Base-by-base conservation (phyloP, 148 eudicot genomes). In the Salicornia ramosissima region DNA sequence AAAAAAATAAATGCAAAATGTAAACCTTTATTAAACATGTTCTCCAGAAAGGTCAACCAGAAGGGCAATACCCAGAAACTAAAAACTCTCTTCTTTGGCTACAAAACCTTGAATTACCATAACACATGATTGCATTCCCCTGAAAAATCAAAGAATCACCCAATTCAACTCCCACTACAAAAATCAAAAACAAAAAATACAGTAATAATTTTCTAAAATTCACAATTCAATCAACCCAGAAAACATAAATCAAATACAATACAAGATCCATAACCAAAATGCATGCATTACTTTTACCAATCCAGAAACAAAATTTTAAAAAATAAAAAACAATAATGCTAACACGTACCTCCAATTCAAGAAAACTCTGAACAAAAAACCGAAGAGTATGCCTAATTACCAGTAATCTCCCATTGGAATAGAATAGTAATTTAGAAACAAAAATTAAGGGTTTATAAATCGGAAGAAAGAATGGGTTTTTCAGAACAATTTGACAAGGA, bases 121-220 rank as follows among this genome's bases (percentile, higher is more conserved):
- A 71, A 46, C 76, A 84, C 87, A 85, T 84, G 74, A 74, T 68
- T 36, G 76, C 84, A 85, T 83, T 84, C 74, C 79, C 73, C 87
- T 83, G 75, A 67, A 71, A 50, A 65, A 79, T 43, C 73, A 72
- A 72, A 71, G 31, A 81, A 75, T 56, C 46, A 74, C 75, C 71
- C 62, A 79, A 61, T 65, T 52, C 52, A 64, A 52, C 51, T 43
- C 78, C 56, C 49, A 71, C 40, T 36, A 36, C 4, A n/a, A 43
- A 16, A n/a, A n/a, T n/a, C n/a, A n/a, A n/a, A n/a, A n/a, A n/a
- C n/a, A n/a, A n/a, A n/a, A n/a, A n/a, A n/a, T n/a, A n/a, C n/a
- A n/a, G n/a, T n/a, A n/a, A n/a, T n/a, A n/a, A n/a, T n/a, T 54
- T 34, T 10, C 21, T 18, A 26, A 45, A 64, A 50, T 54, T 64